Evolutionary conservation across 2,329 filamentous ascomycete genomes (phyloP).

Genomic region (Penicillium crustosum): DNA sequence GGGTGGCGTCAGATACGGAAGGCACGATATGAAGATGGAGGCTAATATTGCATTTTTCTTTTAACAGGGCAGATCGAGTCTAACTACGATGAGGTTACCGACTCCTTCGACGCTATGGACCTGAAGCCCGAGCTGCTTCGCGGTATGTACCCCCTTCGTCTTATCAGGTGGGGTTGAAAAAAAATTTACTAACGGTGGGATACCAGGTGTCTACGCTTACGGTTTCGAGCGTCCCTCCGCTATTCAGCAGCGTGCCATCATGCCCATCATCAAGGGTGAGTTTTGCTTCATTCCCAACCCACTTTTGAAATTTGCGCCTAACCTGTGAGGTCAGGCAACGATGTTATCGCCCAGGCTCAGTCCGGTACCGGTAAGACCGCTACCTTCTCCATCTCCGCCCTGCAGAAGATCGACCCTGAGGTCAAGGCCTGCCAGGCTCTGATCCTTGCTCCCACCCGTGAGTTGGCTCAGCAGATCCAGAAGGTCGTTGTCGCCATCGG

Average conservation of each 20-base stretch:
- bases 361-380: slow-evolving; percentile 99
- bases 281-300: slow-evolving; percentile 10
- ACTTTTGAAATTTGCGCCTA: slow-evolving; percentile 10
- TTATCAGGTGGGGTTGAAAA: slow-evolving; percentile 23
- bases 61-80: slow-evolving; percentile 93
- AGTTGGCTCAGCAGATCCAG: slow-evolving; percentile 97
- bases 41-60: slow-evolving; percentile 19
- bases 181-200: slow-evolving; percentile 28
- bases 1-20: slow-evolving; percentile 9
- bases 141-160: slow-evolving; percentile 56
- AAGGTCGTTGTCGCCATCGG: slow-evolving; percentile 99
- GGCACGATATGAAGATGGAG: slow-evolving; percentile 9
- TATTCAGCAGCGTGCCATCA: slow-evolving; percentile 99
- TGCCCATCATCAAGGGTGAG: slow-evolving; percentile 99
- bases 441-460: slow-evolving; percentile 94
- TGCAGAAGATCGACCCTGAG: slow-evolving; percentile 96
- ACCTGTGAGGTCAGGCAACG: slow-evolving; percentile 64
- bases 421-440: slow-evolving; percentile 97
- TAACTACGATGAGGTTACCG: slow-evolving; percentile 99
- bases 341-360: slow-evolving; percentile 99
- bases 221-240: slow-evolving; percentile 99
- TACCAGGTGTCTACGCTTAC: slow-evolving; percentile 89
- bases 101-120: slow-evolving; percentile 98
- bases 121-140: slow-evolving; percentile 96
- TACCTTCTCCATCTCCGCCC: slow-evolving; percentile 98